phyloP scores from a whole-genome alignment of 1,139 yeast species.

The Magnusiomyces fungicola region DNA sequence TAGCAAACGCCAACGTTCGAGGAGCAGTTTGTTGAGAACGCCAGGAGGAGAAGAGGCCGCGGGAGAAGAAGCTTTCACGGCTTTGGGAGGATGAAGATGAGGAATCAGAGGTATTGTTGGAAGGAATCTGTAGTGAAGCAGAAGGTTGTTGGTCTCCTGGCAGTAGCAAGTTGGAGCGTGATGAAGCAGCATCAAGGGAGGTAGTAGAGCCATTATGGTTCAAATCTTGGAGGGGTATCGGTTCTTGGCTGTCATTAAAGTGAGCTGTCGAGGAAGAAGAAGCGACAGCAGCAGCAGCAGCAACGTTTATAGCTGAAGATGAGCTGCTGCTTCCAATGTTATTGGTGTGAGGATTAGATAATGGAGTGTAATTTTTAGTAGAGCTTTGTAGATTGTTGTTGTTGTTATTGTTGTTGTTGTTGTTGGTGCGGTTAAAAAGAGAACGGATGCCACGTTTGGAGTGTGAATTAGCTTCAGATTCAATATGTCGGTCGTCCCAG shows the following conservation, averaged over 20 bases:
- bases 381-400: too few species aligned
- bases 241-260: too few species aligned
- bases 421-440: too few species aligned
- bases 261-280: too few species aligned
- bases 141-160: not conserved
- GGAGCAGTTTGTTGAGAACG: conserved; percentile 10
- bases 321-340: too few species aligned
- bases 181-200: not conserved
- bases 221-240: conserved; percentile 1
- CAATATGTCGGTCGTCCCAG: conserved; percentile 23
- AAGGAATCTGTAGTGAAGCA: conserved; percentile 4
- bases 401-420: too few species aligned
- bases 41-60: conserved; percentile 11
- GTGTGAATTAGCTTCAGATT: conserved; percentile 9
- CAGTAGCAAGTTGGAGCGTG: not conserved
- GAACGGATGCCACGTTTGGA: too few species aligned
- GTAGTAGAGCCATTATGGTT: not conserved
- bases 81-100: conserved; percentile 8
- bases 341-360: too few species aligned
- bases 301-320: too few species aligned
- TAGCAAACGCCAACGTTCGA: conserved; percentile 34
- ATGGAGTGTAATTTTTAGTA: too few species aligned
- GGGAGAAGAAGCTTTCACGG: conserved; percentile 7
- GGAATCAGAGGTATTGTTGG: conserved; percentile 13
- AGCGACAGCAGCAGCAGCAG: too few species aligned